Percentiles rank a stretch among this genome's conserved stretches.
phyloP scores from a whole-genome alignment of 2,329 filamentous ascomycete genomes.

The Albophoma yamanashiensis region DNA sequence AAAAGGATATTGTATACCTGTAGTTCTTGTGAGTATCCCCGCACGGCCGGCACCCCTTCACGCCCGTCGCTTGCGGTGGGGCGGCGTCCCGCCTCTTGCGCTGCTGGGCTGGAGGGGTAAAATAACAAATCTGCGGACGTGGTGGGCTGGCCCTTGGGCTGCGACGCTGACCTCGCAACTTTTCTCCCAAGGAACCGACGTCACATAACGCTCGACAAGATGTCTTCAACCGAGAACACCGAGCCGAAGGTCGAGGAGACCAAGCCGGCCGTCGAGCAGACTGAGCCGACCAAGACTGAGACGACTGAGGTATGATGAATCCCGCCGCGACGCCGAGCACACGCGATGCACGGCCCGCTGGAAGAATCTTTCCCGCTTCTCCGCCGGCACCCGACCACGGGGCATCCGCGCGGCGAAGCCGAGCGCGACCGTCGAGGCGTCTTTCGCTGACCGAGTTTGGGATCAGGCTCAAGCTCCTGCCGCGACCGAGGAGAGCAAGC shows the following conservation, averaged over 20 bases:
- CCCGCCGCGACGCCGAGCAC: neutral
- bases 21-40: neutral
- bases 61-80: neutral
- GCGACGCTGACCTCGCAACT: conserved; percentile 1
- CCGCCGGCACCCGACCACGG: neutral
- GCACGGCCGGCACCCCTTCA: neutral
- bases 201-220: conserved; percentile 15
- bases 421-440: neutral
- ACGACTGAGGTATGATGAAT: conserved; percentile 16
- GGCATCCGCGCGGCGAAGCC: neutral
- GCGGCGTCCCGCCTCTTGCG: neutral
- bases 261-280: conserved; percentile 13
- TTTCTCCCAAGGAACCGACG: neutral
- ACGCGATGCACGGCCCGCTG: neutral
- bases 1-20: neutral
- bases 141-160: neutral
- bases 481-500: conserved; percentile 9
- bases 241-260: conserved; percentile 46
- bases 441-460: neutral
- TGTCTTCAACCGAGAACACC: conserved; percentile 39
- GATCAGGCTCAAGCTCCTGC: conserved; percentile 4
- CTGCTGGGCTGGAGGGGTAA: conserved; percentile 2
- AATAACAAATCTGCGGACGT: neutral
- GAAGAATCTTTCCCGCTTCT: neutral
- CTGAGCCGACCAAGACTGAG: conserved; percentile 13